Base-by-base conservation (phyloP, 345 rosid genomes). In the Streptanthus diversifolius region DNA sequence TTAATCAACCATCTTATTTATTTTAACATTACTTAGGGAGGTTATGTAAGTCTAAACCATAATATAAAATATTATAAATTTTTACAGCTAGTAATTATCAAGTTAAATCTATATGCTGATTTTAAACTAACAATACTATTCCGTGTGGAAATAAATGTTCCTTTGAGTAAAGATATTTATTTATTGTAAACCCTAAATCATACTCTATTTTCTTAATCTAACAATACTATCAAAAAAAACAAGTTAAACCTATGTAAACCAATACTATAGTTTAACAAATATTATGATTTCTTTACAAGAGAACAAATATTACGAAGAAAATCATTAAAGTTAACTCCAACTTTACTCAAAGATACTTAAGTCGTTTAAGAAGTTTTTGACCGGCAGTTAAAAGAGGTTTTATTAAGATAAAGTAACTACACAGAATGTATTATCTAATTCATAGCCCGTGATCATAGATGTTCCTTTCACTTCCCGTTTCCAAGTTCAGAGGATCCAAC, bases 401-500 rank as follows among this genome's bases (percentile, higher is more conserved):
- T 9, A 17, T 39, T 21, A 14, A 36, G 66, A 47, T 8, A 65
- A 29, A 58, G 44, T 9, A 49, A 15, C 0, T 1, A 32, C 7
- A 52, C 40, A 52, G 63, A 68, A 68, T 75, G 30, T 40, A 61
- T 40, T 37, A 4, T 9, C 33, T 24, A 68, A 40, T 43, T 40
- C 39, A 15, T 40, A 68, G 74, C 32, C 70, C 56, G 12, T 49
- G 63, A 21, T 30, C 45, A 7, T 74, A 48, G 64, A 55, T 40
- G 57, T 33, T 62, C 43, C 70, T 62, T 53, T 75, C 51, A 33
- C 51, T 24, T 69, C 37, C 47, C 55, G 45, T 57, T 74, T 59
- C 71, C 43, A 68, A 62, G 52, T 75, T 62, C 70, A 54, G 58
- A 68, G 79, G 32, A 75, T 24, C 59, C 64, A 68, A 61, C 74